A percentile compares a stretch with the other conserved stretches of the same genome.
These are phyloP conservation scores for Chenopodium formosanum DNA, from an alignment of 148 eudicot genomes.

Conservation along the genomic window DNA sequence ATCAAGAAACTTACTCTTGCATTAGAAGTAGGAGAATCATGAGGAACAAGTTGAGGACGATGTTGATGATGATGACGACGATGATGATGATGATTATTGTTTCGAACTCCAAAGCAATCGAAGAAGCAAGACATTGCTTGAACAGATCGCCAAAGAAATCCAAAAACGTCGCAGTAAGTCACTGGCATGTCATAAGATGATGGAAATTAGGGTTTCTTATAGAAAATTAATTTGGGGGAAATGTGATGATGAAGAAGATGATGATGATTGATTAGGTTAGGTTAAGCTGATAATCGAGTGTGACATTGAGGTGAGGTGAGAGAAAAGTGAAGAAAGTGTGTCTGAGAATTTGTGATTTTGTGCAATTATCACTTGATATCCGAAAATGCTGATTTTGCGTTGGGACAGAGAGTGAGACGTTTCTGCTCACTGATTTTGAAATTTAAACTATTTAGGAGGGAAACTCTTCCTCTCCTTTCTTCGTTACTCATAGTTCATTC, in stretches of 20 bases:
- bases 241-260: not conserved
- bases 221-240: not conserved
- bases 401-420: not conserved
- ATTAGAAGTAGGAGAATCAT: slow-evolving; percentile 11
- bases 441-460: not conserved
- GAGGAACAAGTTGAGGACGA: slow-evolving; percentile 12
- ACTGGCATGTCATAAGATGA: slow-evolving; percentile 27
- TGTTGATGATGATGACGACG: slow-evolving; percentile 4
- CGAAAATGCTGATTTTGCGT: slow-evolving; percentile 1
- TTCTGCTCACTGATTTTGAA: not conserved
- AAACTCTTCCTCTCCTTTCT: not conserved
- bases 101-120: slow-evolving; percentile 41
- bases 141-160: slow-evolving; percentile 35
- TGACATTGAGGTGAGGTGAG: not conserved
- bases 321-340: not conserved
- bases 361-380: not conserved
- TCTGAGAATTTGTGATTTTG: not conserved
- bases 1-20: slow-evolving; percentile 17
- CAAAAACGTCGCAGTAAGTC: slow-evolving; percentile 33
- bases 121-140: slow-evolving; percentile 47
- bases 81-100: slow-evolving; percentile 11
- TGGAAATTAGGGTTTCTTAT: slow-evolving; percentile 9
- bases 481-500: not conserved
- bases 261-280: not conserved
- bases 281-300: not conserved